Evolutionary conservation across 768 basidiomycete species (phyloP).

Genomic region (Macrolepiota albuminosa): DNA sequence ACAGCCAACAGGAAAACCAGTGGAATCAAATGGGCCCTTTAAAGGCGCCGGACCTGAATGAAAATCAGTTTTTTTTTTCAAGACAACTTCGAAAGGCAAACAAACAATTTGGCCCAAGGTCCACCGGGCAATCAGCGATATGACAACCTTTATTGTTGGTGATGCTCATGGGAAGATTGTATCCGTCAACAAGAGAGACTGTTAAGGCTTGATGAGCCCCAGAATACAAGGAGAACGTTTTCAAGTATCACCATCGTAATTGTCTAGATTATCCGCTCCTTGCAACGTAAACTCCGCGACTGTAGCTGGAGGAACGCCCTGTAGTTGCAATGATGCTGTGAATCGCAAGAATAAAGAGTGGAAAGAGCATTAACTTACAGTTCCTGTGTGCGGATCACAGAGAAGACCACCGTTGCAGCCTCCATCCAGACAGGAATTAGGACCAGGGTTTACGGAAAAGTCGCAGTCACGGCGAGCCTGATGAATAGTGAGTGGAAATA

Average conservation of each 20-base stretch:
- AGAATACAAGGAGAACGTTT: background rate
- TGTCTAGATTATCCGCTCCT: slow-evolving; percentile 39
- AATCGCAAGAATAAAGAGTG: background rate
- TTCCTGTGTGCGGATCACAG: slow-evolving; percentile 48
- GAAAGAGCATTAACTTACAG: slow-evolving; percentile 26
- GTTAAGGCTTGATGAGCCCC: background rate
- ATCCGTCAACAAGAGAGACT: slow-evolving; percentile 60
- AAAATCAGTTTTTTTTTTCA: background rate
- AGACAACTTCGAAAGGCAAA: background rate
- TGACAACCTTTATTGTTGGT: slow-evolving; percentile 44
- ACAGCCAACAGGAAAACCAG: slow-evolving; percentile 47
- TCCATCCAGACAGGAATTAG: slow-evolving; percentile 57
- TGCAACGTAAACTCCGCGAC: slow-evolving; percentile 64
- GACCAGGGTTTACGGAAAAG: slow-evolving; percentile 49
- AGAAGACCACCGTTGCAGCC: slow-evolving; percentile 67
- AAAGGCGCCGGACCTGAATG: slow-evolving; percentile 35
- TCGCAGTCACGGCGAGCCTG: slow-evolving; percentile 65
- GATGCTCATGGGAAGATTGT: slow-evolving; percentile 51
- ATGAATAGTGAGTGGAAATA: background rate
- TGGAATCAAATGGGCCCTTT: slow-evolving; percentile 42
- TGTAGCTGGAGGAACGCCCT: slow-evolving; percentile 65
- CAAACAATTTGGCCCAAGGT: slow-evolving; percentile 49
- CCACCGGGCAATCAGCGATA: slow-evolving; percentile 46
- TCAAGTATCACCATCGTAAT: slow-evolving; percentile 47
- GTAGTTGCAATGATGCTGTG: background rate